Evolutionary conservation across 2,329 filamentous ascomycete genomes (phyloP), one percentile per base, ranked within the genome.

Genomic region (Fusarium paranaense): DNA sequence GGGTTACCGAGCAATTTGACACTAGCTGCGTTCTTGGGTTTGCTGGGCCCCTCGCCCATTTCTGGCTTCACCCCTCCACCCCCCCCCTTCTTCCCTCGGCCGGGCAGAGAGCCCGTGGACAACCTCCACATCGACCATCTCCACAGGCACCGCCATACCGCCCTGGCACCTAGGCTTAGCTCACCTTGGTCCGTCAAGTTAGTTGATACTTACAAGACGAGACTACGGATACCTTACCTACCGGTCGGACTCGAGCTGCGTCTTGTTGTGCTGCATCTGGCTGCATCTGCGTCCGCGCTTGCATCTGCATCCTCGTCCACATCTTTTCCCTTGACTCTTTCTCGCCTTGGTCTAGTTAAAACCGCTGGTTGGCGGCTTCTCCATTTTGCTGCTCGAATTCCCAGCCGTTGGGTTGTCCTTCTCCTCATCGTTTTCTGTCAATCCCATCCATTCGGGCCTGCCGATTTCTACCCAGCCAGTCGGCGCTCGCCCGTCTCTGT

Each of bases 401-500:
- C 63, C 42, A 47, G 52, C 35, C 70, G 67, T 67, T 75, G 72
- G 62, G 25, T 63, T 59, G 61, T 40, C 61, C 56, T 67, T 59
- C 62, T 70, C 69, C 62, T 56, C 68, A 66, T 73, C 64, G 69
- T 75, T 76, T 67, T 66, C 68, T 77, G 75, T 78, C 74, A 73
- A 71, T 72, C 70, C 72, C 75, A 74, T 78, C 59, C 62, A 62
- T 73, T 77, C 71, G 76, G 70, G 64, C 72, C 73, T 66, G 64
- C 73, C 73, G 66, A 74, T 65, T 70, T 68, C 56, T 57, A 58
- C 59, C 67, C 69, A 71, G 66, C 75, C 77, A 78, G 74, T 78
- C 77, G 77, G 77, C 72, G 72, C 72, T 71, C 64, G 65, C 69
- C 73, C 73, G 69, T 71, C 66, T 75, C 47, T 70, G 58, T 67